Conservation (phyloP, 345 rosid species). For the Boechera divaricarpa region DNA sequence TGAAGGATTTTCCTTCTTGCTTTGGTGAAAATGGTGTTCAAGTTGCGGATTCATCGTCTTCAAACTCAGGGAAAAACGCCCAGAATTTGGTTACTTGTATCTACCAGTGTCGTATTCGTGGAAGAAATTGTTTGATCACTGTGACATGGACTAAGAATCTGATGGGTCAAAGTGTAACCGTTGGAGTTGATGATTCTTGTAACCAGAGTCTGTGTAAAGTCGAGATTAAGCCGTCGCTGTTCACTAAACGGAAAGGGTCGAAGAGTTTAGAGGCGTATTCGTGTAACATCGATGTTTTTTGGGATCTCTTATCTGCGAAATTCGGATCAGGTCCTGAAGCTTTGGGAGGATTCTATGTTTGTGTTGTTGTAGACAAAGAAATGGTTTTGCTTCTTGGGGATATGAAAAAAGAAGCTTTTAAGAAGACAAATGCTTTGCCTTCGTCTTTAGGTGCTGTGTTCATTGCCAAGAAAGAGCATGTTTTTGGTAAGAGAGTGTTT, state of each 20-base stretch:
- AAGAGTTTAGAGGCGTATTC: constrained; percentile 64
- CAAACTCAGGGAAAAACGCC: constrained; percentile 61
- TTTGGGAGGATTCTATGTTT: constrained; percentile 68
- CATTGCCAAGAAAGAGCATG: constrained; percentile 75
- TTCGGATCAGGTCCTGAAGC: constrained; percentile 90
- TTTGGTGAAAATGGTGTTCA: constrained; percentile 97
- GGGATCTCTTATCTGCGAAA: constrained; percentile 82
- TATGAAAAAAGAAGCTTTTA: constrained; percentile 77
- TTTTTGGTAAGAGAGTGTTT: constrained; percentile 82
- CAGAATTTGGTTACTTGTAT: constrained; percentile 81
- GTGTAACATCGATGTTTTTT: constrained; percentile 58
- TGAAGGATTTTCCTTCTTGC: constrained; percentile 98
- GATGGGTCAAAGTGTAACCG: constrained; percentile 82
- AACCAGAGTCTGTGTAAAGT: constrained; percentile 74
- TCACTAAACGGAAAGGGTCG: constrained; percentile 83
- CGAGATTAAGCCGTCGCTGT: constrained; percentile 90
- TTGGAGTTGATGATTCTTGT: constrained; percentile 70
- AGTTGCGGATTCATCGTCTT: constrained; percentile 81
- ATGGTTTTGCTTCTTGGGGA: constrained; percentile 79
- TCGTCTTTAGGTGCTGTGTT: constrained; percentile 53
- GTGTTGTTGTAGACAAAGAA: constrained; percentile 67
- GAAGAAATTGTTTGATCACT: constrained; percentile 68
- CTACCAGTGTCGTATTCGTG: constrained; percentile 69
- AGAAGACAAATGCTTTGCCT: constrained; percentile 59
- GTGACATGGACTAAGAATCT: constrained; percentile 85